phyloP scores from a whole-genome alignment of 495 filamentous ascomycete species.

The Podospora pseudocomata region DNA sequence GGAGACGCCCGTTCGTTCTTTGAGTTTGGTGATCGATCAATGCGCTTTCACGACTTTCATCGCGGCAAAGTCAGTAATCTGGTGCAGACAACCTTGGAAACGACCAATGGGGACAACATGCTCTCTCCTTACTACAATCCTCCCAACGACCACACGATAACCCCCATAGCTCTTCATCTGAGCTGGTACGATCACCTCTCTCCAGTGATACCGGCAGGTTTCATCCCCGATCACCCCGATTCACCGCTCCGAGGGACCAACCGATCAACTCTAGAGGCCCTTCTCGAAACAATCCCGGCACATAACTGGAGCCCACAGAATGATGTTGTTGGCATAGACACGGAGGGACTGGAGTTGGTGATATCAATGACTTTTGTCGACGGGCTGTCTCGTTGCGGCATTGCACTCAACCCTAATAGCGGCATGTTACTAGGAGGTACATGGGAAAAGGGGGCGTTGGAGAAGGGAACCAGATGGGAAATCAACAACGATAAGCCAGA shows the following conservation, averaged over 20 bases:
- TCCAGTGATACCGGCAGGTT: background rate
- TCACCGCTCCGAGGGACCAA: background rate
- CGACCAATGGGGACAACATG: background rate
- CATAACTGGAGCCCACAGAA: too few relatives aligned
- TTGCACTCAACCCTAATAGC: background rate
- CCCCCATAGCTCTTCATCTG: background rate
- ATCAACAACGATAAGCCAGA: background rate
- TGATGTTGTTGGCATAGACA: background rate
- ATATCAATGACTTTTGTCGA: background rate
- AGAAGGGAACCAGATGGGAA: background rate
- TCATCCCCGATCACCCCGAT: background rate
- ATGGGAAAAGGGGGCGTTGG: background rate
- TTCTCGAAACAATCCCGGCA: background rate
- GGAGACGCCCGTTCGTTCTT: background rate
- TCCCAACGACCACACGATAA: background rate
- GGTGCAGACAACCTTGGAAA: background rate
- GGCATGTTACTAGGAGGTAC: background rate
- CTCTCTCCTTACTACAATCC: background rate
- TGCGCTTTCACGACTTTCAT: background rate
- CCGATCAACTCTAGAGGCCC: background rate
- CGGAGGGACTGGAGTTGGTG: background rate
- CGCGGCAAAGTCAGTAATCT: background rate
- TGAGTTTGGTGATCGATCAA: too few relatives aligned
- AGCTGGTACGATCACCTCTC: background rate
- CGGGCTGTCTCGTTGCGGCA: background rate